Conservation (phyloP, 1,139 yeast species). For the Candida glucosophila region DNA sequence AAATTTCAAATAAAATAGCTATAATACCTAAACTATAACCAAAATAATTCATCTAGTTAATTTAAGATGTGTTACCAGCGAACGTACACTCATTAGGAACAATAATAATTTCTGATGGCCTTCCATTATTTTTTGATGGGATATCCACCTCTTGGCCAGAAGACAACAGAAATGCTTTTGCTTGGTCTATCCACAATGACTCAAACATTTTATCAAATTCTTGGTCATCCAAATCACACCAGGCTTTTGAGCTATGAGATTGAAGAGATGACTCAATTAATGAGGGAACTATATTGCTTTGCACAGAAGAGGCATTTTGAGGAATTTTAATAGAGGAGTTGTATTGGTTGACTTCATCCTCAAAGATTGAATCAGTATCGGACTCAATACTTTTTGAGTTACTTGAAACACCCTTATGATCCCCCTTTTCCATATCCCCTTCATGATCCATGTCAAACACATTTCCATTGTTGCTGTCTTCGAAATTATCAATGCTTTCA, state of each 20-base stretch:
- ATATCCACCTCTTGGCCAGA: too few relatives aligned
- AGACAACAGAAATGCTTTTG: too few relatives aligned
- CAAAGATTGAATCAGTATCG: constrained; percentile 1
- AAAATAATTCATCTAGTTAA: too few relatives aligned
- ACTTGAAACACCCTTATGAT: constrained; percentile 4
- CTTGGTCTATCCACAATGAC: too few relatives aligned
- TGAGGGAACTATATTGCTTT: constrained; percentile 15
- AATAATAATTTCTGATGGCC: too few relatives aligned
- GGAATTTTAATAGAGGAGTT: constrained; percentile 4
- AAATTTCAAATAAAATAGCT: too few relatives aligned
- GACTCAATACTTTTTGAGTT: not conserved
- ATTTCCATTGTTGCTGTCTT: constrained; percentile 5
- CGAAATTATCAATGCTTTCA: constrained; percentile 4
- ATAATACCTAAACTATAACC: too few relatives aligned
- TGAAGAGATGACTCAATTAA: constrained; percentile 22
- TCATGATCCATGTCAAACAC: constrained; percentile 20
- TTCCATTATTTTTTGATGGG: too few relatives aligned
- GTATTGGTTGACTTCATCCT: constrained; percentile 5
- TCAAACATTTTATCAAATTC: too few relatives aligned
- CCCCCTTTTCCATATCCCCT: constrained; percentile 26
- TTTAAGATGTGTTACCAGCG: too few relatives aligned
- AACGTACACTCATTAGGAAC: too few relatives aligned
- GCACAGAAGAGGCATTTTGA: constrained; percentile 3
- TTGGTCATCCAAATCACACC: constrained; percentile 29
- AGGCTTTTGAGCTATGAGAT: constrained; percentile 17